Percentiles rank a stretch among this genome's conserved stretches.
These are phyloP conservation scores for Pichia ethanolica DNA, from an alignment of 805 yeast species.

Conservation along the genomic window DNA sequence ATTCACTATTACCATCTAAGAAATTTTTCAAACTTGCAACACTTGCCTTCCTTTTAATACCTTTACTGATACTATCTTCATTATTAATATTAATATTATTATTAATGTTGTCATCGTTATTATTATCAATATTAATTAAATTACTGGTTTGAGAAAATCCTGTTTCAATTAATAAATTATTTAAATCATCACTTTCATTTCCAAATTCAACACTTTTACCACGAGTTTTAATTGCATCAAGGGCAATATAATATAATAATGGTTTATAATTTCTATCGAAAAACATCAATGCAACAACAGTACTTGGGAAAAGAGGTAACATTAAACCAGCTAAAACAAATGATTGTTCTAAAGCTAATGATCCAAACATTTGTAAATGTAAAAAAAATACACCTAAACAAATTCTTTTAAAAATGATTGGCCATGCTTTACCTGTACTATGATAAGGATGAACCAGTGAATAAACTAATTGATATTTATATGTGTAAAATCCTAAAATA, in stretches of 20 bases:
- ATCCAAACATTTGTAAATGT: slow-evolving; percentile 59
- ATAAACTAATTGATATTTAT: slow-evolving; percentile 55
- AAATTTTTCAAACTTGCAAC: slow-evolving; percentile 9
- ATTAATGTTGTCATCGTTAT: too few species aligned
- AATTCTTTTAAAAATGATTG: slow-evolving; percentile 49
- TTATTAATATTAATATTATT: not conserved
- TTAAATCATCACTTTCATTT: slow-evolving; percentile 12
- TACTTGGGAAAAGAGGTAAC: slow-evolving; percentile 41
- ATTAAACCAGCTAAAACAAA: slow-evolving; percentile 40
- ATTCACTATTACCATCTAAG: slow-evolving; percentile 12
- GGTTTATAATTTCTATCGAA: slow-evolving; percentile 52
- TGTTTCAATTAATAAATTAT: slow-evolving; percentile 9
- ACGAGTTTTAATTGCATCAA: slow-evolving; percentile 44
- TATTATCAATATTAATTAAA: too few species aligned
- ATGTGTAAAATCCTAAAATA: slow-evolving; percentile 48
- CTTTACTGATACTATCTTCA: not conserved
- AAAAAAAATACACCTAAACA: slow-evolving; percentile 48
- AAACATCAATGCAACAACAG: slow-evolving; percentile 38
- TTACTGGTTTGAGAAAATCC: slow-evolving; percentile 1
- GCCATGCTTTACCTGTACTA: slow-evolving; percentile 64
- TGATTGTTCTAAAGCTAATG: slow-evolving; percentile 53
- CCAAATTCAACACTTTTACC: slow-evolving; percentile 27
- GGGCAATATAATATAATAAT: slow-evolving; percentile 46
- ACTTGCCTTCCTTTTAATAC: slow-evolving; percentile 8
- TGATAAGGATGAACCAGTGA: slow-evolving; percentile 59